These are phyloP conservation scores for Neopestalotiopsis sp. DNA, from an alignment of 2,329 filamentous ascomycete species.

Conservation along the genomic window DNA sequence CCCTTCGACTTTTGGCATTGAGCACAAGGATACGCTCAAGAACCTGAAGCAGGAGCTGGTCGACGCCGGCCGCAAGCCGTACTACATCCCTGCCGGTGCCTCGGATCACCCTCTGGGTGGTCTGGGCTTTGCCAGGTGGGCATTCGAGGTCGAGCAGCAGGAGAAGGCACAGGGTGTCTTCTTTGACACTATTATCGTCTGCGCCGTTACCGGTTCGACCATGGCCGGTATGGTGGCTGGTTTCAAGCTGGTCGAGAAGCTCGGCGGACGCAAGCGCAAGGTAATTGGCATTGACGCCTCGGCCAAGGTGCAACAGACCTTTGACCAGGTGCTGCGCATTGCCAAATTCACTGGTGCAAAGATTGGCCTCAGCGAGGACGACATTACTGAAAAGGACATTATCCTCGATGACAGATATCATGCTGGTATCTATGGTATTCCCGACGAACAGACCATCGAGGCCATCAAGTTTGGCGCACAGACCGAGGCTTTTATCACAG, in stretches of 20 bases:
- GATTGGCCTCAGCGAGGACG: constrained; percentile 64
- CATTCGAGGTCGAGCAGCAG: constrained; percentile 70
- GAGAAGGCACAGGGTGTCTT: constrained; percentile 66
- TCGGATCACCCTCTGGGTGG: constrained; percentile 74
- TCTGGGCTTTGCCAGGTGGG: constrained; percentile 73
- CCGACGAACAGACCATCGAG: constrained; percentile 67
- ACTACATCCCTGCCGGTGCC: constrained; percentile 75
- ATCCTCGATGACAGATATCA: constrained; percentile 69
- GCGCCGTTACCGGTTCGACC: constrained; percentile 74
- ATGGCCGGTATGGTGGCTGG: constrained; percentile 76
- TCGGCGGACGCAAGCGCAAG: constrained; percentile 51
- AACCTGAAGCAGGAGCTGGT: constrained; percentile 59
- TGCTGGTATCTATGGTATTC: constrained; percentile 71
- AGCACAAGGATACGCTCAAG: constrained; percentile 67
- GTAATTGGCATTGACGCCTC: constrained; percentile 73
- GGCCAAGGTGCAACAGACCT: constrained; percentile 65
- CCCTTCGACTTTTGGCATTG: constrained; percentile 68
- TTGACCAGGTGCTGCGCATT: constrained; percentile 70
- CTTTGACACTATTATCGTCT: constrained; percentile 73
- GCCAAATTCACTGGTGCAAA: constrained; percentile 66
- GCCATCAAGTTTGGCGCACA: constrained; percentile 72
- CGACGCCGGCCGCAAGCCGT: constrained; percentile 62
- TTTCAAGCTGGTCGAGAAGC: constrained; percentile 66
- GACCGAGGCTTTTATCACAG: constrained; percentile 76
- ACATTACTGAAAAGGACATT: constrained; percentile 68